Base-by-base conservation (phyloP, 345 rosid species). In the Hirschfeldia incana region DNA sequence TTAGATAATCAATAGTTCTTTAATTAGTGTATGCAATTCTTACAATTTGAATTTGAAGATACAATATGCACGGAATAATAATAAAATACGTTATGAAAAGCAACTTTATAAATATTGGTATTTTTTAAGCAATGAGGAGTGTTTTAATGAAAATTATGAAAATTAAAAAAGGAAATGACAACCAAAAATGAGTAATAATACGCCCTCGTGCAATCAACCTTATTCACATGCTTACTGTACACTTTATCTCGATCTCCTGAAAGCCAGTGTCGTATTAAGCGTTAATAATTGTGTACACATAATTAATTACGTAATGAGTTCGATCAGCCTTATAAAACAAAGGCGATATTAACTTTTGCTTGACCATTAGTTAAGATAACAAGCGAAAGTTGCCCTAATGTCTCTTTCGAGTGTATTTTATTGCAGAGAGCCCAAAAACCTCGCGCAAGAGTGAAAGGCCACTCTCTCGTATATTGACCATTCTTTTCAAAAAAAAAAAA, bases 181-280 rank as follows among this genome's bases (percentile, higher is more conserved):
- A 58, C 83, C 42, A 80, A 75, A 75, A 75, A 80, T 80, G 83
- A 65, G 80, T 76, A 80, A 80, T 75, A 70, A 80, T 80, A 75
- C 72, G 28, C 83, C 80, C 83, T 76, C 80, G 80, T 80, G 83
- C 83, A 70, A 76, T 71, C 80, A 70, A 76, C 69, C 77, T 5
- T 58, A 76, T 64, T 80, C 83, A 80, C 83, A 80, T 80, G 83
- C 76, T 63, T 70, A 71, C 80, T 80, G 83, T 65, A 58, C 73
- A 57, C 76, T 75, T 75, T 70, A 74, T 64, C 68, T 80, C 80
- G 83, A 65, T 75, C 76, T 80, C 83, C 80, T 80, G 67, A 80
- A 80, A 80, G 46, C 44, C 80, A n/a, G 76, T 80, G 83, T 80
- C 83, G 72, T 76, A 80, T 80, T 76, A 76, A 65, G 44, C 60